phyloP scores from a whole-genome alignment of 176 grass and related monocot genomes.

The Luzula sylvatica region DNA sequence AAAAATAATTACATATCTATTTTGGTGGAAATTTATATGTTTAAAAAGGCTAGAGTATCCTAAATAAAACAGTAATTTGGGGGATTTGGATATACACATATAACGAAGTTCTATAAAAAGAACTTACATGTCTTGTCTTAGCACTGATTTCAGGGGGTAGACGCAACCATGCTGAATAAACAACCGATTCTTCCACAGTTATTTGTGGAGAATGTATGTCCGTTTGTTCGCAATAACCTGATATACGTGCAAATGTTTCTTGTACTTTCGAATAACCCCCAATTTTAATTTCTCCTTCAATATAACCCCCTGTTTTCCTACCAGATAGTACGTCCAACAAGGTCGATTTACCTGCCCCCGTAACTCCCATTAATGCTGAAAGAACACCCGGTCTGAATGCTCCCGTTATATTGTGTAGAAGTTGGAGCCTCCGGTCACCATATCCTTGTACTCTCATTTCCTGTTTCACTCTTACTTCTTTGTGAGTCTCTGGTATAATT shows the following conservation, averaged over 20 bases:
- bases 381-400: slow-evolving; percentile 58
- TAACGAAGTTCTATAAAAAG: background rate
- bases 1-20: too few relatives aligned
- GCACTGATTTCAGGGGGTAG: slow-evolving; percentile 45
- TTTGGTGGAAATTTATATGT: slow-evolving; percentile 9
- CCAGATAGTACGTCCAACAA: slow-evolving; percentile 78
- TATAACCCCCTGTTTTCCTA: slow-evolving; percentile 61
- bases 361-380: slow-evolving; percentile 68
- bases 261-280: slow-evolving; percentile 63
- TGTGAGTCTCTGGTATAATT: background rate
- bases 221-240: slow-evolving; percentile 70
- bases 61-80: too few relatives aligned
- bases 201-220: slow-evolving; percentile 77
- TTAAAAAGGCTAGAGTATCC: slow-evolving; percentile 8
- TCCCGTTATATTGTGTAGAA: slow-evolving; percentile 54
- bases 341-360: slow-evolving; percentile 69
- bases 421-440: slow-evolving; percentile 43
- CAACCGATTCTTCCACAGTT: slow-evolving; percentile 58
- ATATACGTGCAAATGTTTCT: slow-evolving; percentile 63
- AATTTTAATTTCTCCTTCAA: slow-evolving; percentile 61
- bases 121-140: slow-evolving; percentile 49
- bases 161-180: slow-evolving; percentile 53
- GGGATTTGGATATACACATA: too few relatives aligned
- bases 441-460: slow-evolving; percentile 71
- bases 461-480: slow-evolving; percentile 8